phyloP scores from a whole-genome alignment of 2,329 filamentous ascomycete species.

The Pseudogymnoascus sp. region DNA sequence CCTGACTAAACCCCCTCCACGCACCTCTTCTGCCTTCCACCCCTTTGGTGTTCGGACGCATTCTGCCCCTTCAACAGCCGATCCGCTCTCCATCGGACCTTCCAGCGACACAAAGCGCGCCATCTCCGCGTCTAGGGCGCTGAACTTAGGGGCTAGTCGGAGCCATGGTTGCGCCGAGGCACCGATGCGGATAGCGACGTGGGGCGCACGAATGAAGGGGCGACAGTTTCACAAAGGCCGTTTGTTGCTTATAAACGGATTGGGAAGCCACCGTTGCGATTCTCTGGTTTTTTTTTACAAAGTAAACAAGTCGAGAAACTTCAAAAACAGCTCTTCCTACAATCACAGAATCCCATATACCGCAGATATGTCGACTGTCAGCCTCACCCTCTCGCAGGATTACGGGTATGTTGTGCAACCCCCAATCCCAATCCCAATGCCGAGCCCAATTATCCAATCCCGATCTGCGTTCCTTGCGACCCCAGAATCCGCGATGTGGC shows the following conservation, averaged over 20 bases:
- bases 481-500: background rate
- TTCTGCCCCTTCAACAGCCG: background rate
- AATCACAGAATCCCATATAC: background rate
- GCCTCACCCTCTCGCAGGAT: background rate
- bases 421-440: background rate
- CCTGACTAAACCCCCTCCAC: conserved; percentile 3
- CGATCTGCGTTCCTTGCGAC: background rate
- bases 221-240: background rate
- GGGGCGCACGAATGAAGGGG: background rate
- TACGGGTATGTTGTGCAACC: conserved; percentile 8
- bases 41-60: background rate
- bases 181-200: background rate
- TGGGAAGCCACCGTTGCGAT: background rate
- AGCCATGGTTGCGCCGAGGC: background rate
- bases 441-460: background rate
- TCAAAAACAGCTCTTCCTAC: background rate
- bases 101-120: background rate
- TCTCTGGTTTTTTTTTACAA: background rate
- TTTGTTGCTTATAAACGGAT: background rate
- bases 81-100: background rate
- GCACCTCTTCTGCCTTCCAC: conserved; percentile 1
- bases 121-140: background rate
- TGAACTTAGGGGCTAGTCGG: background rate
- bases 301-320: background rate
- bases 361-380: conserved; percentile 3